Evolutionary conservation across 73 alveolate genomes (phyloP).

Genomic region (Paraurostyla sp.): DNA sequence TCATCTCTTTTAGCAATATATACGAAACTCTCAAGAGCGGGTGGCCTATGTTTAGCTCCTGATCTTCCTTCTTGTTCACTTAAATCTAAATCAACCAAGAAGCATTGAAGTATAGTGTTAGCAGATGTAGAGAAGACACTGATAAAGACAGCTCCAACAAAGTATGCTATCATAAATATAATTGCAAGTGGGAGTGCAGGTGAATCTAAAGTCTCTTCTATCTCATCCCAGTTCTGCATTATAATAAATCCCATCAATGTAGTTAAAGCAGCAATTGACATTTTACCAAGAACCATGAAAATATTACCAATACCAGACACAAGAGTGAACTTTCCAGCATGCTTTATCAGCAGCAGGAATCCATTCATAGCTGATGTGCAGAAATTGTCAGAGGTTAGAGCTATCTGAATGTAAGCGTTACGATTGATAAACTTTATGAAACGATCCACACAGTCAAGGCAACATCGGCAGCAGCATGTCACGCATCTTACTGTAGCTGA

Average conservation of each 20-base stretch:
- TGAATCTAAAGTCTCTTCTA: slow-evolving; percentile 78
- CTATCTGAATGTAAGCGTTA: slow-evolving; percentile 97
- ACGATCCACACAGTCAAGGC: slow-evolving; percentile 88
- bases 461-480: slow-evolving; percentile 90
- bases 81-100: slow-evolving; percentile 84
- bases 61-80: slow-evolving; percentile 46
- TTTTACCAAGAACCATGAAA: slow-evolving; percentile 90
- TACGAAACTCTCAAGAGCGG: slow-evolving; percentile 44
- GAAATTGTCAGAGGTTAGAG: slow-evolving; percentile 93
- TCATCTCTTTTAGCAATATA: slow-evolving; percentile 13
- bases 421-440: slow-evolving; percentile 88
- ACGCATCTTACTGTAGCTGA: slow-evolving; percentile 65
- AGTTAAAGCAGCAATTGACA: slow-evolving; percentile 86
- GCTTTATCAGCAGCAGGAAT: slow-evolving; percentile 86
- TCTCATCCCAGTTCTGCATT: slow-evolving; percentile 73
- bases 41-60: slow-evolving; percentile 54
- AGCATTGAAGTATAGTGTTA: slow-evolving; percentile 89
- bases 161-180: slow-evolving; percentile 76
- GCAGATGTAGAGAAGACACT: slow-evolving; percentile 86
- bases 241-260: slow-evolving; percentile 88
- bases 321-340: slow-evolving; percentile 91
- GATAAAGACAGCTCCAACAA: slow-evolving; percentile 84
- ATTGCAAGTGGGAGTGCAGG: slow-evolving; percentile 88
- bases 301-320: slow-evolving; percentile 92
- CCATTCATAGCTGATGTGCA: slow-evolving; percentile 96